Conservation (phyloP, 192 early-diverging fungal genomes). For the Rhizophagus clarus region DNA sequence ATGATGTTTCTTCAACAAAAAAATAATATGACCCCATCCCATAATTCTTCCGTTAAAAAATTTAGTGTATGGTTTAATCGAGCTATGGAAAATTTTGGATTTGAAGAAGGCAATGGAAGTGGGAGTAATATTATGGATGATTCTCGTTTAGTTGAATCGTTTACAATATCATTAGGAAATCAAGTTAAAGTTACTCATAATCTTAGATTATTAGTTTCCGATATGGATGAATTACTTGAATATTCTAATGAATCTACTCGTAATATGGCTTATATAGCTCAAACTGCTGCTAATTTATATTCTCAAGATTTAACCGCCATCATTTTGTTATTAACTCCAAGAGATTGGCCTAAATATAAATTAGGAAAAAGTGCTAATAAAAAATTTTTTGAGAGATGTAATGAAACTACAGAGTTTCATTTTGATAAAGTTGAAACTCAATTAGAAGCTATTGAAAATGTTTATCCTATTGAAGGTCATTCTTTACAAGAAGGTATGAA, state of each 20-base stretch:
- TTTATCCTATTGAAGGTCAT: constrained; percentile 34
- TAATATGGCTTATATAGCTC: constrained; percentile 66
- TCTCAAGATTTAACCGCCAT: constrained; percentile 61
- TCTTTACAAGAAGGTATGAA: constrained; percentile 57
- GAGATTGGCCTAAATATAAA: constrained; percentile 62
- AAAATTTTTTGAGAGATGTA: constrained; percentile 65
- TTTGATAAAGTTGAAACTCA: constrained; percentile 71
- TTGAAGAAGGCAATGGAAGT: constrained; percentile 54
- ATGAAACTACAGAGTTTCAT: constrained; percentile 75
- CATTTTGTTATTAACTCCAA: constrained; percentile 52
- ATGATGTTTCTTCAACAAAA: constrained; percentile 55
- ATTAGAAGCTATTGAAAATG: constrained; percentile 54
- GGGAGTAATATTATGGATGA: constrained; percentile 22
- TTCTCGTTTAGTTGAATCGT: constrained; percentile 65
- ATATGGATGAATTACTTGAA: constrained; percentile 51
- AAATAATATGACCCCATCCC: constrained; percentile 47
- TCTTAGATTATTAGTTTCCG: constrained; percentile 60
- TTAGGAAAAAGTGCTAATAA: constrained; percentile 51
- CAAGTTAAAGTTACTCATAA: constrained; percentile 76
- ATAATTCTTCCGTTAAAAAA: constrained; percentile 51
- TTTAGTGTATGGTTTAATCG: constrained; percentile 61
- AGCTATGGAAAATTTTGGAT: constrained; percentile 64
- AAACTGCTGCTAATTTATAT: constrained; percentile 68
- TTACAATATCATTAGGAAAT: constrained; percentile 72
- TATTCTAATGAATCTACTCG: constrained; percentile 43